phyloP scores from a whole-genome alignment of 2,329 filamentous ascomycete species.

The Davidsoniella virescens region DNA sequence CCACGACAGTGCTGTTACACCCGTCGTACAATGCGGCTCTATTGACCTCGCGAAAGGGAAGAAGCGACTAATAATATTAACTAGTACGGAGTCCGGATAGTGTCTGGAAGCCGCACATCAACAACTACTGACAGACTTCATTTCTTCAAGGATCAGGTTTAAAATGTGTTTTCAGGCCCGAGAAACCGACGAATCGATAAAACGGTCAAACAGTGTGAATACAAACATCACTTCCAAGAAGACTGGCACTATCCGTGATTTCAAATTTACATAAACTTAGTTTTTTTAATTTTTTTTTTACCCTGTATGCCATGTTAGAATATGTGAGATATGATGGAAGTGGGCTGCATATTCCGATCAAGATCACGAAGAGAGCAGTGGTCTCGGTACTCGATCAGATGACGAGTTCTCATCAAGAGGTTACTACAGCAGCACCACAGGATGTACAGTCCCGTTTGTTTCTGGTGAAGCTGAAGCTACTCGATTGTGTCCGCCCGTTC shows the following conservation, averaged over 20 bases:
- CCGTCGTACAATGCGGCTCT: no score
- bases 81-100: no score
- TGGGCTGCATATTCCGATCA: constrained; percentile 16
- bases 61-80: no score
- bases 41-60: no score
- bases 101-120: no score
- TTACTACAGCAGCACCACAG: constrained; percentile 34
- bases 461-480: constrained; percentile 30
- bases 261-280: background rate
- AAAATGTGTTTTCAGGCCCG: constrained; percentile 33
- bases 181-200: constrained; percentile 21
- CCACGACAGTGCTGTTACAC: no score
- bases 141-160: constrained; percentile 10
- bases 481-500: constrained; percentile 53
- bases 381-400: constrained; percentile 34
- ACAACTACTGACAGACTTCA: background rate
- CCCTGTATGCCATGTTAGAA: constrained; percentile 19
- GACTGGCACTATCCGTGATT: background rate
- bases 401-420: constrained; percentile 52
- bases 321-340: constrained; percentile 9
- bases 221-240: constrained; percentile 23
- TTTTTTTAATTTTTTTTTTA: constrained; percentile 17
- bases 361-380: constrained; percentile 16
- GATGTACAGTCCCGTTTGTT: constrained; percentile 47
- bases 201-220: constrained; percentile 46